Base-by-base conservation (phyloP, 768 basidiomycete species). In the Phlebiopsis gigantea region DNA sequence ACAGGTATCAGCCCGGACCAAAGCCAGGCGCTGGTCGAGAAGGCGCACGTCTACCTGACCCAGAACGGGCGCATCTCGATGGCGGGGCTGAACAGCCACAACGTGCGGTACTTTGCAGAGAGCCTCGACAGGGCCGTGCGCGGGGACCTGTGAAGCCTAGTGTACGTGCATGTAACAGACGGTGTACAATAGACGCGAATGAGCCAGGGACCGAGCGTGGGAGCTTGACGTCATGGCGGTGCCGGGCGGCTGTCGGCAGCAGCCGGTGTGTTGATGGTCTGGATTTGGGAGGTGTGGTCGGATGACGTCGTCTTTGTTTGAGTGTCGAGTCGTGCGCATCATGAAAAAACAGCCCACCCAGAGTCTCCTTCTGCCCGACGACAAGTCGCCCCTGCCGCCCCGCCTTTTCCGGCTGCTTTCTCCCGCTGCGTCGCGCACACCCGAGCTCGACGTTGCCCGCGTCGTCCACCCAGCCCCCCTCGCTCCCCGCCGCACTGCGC, bases 41-140 rank as follows among this genome's bases (percentile, higher is more conserved):
- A 82, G 65, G 84, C 78, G 25, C 93, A 95, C 66, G 75, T 97
- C 49, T 97, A 95, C 70, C 73, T 96, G 79, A 93, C 93, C 2
- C 71, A 62, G 51, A 94, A 93, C 67, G 93, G 94, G 46, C 79
- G 94, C 49, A 96, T 98, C 65, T 93, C 91, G 55, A 96, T 98
- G 93, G 91, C 93, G 4, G 94, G 90, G 15, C 71, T 96, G 74
- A 96, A 93, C 77, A 81, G 74, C 46, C 66, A 76, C 58, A 97
- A 95, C 72, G 71, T 96, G n/a, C 56, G 71, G 31, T 88, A 89
- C 69, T 84, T 93, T 77, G 90, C 87, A 21, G 76, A 76, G 67
- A 74, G 74, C 62, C 68, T 93, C 60, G 88, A 93, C 73, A 77
- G 73, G 66, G 87, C 78, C 12, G 82, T 90, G 48, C 79, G 83